Evolutionary conservation across 2,329 filamentous ascomycete genomes (phyloP).

Genomic region (Niveomyces coronatus): DNA sequence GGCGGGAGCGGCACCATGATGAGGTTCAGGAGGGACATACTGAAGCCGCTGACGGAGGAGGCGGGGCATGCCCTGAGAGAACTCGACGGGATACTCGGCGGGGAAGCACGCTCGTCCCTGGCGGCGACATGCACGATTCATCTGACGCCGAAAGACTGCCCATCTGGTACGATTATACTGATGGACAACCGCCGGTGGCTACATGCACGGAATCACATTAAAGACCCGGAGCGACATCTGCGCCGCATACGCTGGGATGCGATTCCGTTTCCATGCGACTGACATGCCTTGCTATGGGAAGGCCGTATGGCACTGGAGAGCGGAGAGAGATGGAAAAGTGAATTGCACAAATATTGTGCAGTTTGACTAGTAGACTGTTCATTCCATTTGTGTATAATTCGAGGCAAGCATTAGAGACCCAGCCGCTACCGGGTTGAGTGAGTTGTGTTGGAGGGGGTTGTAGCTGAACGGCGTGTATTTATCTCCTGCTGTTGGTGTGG

Average conservation of each 20-base stretch:
- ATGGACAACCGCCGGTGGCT: constrained; percentile 24
- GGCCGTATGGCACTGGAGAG: neutral
- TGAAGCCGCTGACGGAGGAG: constrained; percentile 17
- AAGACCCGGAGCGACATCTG: constrained; percentile 24
- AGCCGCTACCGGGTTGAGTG: no score
- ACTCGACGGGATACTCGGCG: constrained; percentile 14
- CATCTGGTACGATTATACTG: constrained; percentile 19
- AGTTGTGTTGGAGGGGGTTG: no score
- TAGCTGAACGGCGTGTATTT: no score
- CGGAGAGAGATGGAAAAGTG: no score
- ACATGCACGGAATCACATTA: constrained; percentile 22
- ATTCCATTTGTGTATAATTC: no score
- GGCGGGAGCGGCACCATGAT: constrained; percentile 13
- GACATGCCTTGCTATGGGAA: neutral
- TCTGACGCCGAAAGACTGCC: constrained; percentile 18
- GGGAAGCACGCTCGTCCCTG: constrained; percentile 6
- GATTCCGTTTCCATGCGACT: constrained; percentile 15
- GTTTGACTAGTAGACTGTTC: no score
- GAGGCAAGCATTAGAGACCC: no score
- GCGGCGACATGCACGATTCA: constrained; percentile 13
- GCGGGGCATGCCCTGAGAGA: constrained; percentile 17
- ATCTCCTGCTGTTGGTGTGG: no score
- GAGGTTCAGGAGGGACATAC: constrained; percentile 22
- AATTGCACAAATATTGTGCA: no score
- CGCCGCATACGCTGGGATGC: constrained; percentile 27